Conservation (phyloP, 345 rosid genomes). For the Sisymbrium altissimum region DNA sequence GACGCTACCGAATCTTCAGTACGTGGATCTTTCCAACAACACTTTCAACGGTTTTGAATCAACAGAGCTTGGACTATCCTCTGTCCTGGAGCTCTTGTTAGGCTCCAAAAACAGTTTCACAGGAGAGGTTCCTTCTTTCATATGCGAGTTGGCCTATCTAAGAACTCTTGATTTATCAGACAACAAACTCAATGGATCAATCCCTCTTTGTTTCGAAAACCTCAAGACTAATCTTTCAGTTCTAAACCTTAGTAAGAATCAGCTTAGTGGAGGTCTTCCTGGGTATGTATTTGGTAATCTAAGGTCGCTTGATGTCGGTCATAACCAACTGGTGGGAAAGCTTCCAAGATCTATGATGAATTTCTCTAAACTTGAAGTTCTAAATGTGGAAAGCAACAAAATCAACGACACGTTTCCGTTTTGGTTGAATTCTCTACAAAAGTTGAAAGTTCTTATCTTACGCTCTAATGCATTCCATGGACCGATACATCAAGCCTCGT, state of each 20-base stretch:
- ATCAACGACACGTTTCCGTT: too few species aligned
- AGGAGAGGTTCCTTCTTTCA: neutral
- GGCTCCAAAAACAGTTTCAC: neutral
- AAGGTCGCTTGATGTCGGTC: constrained; percentile 10
- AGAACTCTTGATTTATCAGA: neutral
- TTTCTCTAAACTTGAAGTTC: neutral
- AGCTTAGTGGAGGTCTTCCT: neutral
- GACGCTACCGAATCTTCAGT: neutral
- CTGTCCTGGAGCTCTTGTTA: neutral
- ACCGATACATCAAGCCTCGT: too few species aligned
- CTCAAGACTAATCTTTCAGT: neutral
- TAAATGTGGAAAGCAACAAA: constrained; percentile 1
- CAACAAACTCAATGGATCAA: neutral
- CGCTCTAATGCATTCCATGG: too few species aligned
- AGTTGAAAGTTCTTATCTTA: too few species aligned
- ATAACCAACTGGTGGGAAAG: constrained; percentile 27
- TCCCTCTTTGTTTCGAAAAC: neutral
- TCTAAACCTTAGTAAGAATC: neutral
- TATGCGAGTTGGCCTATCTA: neutral
- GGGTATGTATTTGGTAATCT: constrained; percentile 3
- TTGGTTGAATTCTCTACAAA: too few species aligned
- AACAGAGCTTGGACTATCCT: neutral
- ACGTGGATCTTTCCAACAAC: neutral
- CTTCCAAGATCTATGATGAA: neutral
- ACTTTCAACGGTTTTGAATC: neutral